Evolutionary conservation across 495 filamentous ascomycete species (phyloP), one percentile per base, ranked within the genome.

Genomic region (Aspergillus carlsbadensis): DNA sequence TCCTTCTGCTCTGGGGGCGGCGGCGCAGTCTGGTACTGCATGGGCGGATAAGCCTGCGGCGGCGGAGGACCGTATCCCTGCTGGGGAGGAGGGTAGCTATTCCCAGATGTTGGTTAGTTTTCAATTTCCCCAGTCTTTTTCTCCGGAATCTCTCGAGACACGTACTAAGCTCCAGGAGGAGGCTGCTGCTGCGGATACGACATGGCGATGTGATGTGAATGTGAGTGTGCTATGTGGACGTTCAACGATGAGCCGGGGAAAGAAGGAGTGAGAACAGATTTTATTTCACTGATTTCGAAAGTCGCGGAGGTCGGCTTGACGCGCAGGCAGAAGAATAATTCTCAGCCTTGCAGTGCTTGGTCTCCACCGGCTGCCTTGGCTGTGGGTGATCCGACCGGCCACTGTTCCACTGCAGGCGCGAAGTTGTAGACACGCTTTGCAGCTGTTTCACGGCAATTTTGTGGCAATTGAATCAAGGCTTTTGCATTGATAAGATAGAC

Each of bases 1-100:
- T 66, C 60, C 47, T 66, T 66, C 22, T 44, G 42, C 36, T 58
- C 55, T 20, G 54, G 58, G 5, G 60, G 64, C 10, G 60, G 64
- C 11, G 60, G 51, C n/a, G 48, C 49, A 15, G 43, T 33, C 47
- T 61, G 56, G 31, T 63, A 61, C 45, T 61, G 61, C 64, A 66
- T 64, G 13, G 60, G 64, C 34, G 64, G 64, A 20, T 66, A 66
- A 11, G 36, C 45, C 22, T 57, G 54, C 3, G 54, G 54, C n/a
- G 53, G 53, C 29, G 52, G 42, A 46, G 52, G 52, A 1, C 48
- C 48, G 15, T 52, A 52, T 5, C 36, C 35, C 2, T 35, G 11
- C 18, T 52, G 48, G 20, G 34, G 48, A 41, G 48, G 48, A 17
- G 52, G 52, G 15, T 55, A 55, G 42, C 52, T 55, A 39, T n/a